Percentiles rank a stretch among this genome's conserved stretches.
phyloP scores from a whole-genome alignment of 2,329 filamentous ascomycete species.

The Pseudonectria foliicola region DNA sequence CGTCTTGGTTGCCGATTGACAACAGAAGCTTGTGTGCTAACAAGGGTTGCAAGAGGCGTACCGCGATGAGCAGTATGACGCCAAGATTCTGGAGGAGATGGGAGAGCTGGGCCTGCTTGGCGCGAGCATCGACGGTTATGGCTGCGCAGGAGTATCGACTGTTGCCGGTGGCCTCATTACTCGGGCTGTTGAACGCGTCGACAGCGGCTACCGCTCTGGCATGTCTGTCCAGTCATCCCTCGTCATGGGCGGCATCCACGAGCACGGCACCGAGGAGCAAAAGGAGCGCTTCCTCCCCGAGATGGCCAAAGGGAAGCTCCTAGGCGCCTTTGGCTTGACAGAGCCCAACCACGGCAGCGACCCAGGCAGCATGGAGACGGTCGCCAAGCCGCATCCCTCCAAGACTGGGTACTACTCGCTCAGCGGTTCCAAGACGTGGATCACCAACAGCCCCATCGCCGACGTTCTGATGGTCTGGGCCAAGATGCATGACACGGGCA shows the following conservation, averaged over 20 bases:
- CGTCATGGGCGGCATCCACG: conserved; percentile 88
- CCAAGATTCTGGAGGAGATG: conserved; percentile 83
- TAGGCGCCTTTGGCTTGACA: conserved; percentile 84
- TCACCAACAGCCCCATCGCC: conserved; percentile 87
- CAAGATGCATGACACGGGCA: conserved; percentile 82
- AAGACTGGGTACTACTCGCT: conserved; percentile 77
- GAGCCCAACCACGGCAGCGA: conserved; percentile 92
- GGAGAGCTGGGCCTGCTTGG: conserved; percentile 84
- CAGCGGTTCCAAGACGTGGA: conserved; percentile 87
- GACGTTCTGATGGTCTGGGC: conserved; percentile 88
- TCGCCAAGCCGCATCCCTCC: conserved; percentile 74
- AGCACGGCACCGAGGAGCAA: conserved; percentile 79
- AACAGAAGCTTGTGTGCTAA: conserved; percentile 6
- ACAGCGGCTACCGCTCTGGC: conserved; percentile 84
- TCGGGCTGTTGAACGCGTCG: conserved; percentile 81
- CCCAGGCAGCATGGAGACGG: conserved; percentile 83
- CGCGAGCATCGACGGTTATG: conserved; percentile 79
- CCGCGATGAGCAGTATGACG: conserved; percentile 77
- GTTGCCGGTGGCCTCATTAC: conserved; percentile 88
- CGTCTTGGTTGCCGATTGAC: conserved; percentile 6
- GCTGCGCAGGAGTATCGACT: conserved; percentile 78
- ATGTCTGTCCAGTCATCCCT: conserved; percentile 92
- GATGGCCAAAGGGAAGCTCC: conserved; percentile 73
- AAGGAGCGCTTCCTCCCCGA: conserved; percentile 76
- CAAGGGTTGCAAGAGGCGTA: conserved; percentile 58